phyloP scores from a whole-genome alignment of 352 stramenopile species.

The Phytophthora rubi region DNA sequence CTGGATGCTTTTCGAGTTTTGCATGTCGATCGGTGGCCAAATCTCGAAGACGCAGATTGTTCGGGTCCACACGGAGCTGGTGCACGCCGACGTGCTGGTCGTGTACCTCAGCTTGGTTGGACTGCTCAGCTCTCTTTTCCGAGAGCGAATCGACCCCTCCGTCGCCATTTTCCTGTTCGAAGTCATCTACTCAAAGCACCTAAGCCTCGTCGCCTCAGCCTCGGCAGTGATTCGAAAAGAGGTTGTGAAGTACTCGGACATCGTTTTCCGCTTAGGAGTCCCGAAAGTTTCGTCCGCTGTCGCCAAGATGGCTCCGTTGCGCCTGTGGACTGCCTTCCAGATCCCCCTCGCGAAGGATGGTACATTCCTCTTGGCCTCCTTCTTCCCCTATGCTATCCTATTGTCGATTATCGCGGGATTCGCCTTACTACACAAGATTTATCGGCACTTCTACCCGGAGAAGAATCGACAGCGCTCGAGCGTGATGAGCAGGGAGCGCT shows the following conservation, averaged over 20 bases:
- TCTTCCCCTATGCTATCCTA: constrained; percentile 31
- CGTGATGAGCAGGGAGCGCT: constrained; percentile 14
- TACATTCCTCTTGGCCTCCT: constrained; percentile 21
- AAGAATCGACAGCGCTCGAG: constrained; percentile 16
- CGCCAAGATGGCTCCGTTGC: constrained; percentile 25
- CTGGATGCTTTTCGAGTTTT: constrained; percentile 48
- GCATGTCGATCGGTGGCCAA: constrained; percentile 19
- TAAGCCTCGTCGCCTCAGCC: background rate
- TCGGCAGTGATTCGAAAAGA: constrained; percentile 17
- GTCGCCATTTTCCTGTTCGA: constrained; percentile 38
- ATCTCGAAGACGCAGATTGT: constrained; percentile 31
- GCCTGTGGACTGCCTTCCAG: constrained; percentile 31
- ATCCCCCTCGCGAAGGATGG: constrained; percentile 20
- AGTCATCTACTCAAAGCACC: constrained; percentile 23
- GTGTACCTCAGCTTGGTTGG: constrained; percentile 34
- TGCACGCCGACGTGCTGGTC: constrained; percentile 43
- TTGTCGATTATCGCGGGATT: constrained; percentile 27
- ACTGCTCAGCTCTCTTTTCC: constrained; percentile 25
- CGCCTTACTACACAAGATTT: constrained; percentile 34
- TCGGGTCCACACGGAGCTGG: constrained; percentile 32
- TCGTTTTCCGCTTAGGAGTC: constrained; percentile 26
- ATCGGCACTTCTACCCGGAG: constrained; percentile 29
- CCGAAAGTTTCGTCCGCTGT: constrained; percentile 11
- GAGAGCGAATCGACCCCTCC: constrained; percentile 36
- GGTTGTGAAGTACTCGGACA: constrained; percentile 26